Evolutionary conservation across 2,329 filamentous ascomycete genomes (phyloP).

Genomic region (Zasmidium cellare): DNA sequence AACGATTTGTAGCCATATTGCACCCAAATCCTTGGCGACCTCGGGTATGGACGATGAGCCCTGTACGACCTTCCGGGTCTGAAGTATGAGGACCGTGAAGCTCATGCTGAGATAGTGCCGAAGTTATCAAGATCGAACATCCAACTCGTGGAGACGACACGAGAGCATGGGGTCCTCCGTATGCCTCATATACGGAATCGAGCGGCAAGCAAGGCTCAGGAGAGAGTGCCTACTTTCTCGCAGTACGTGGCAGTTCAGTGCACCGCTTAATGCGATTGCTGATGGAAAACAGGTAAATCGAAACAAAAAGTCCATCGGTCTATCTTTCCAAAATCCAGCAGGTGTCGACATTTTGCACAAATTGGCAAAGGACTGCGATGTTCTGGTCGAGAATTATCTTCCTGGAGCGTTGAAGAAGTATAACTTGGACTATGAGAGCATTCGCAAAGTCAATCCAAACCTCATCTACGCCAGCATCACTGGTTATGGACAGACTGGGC

Average conservation of each 20-base stretch:
- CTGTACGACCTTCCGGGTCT: constrained; percentile 28
- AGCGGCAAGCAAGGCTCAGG: constrained; percentile 64
- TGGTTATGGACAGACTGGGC: constrained; percentile 93
- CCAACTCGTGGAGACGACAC: constrained; percentile 90
- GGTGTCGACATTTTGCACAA: constrained; percentile 86
- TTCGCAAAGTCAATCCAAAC: constrained; percentile 77
- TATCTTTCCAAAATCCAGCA: constrained; percentile 83
- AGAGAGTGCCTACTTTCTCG: constrained; percentile 92
- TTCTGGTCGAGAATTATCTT: constrained; percentile 95
- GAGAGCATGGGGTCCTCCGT: constrained; percentile 93
- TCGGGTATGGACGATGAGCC: constrained; percentile 68
- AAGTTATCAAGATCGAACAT: constrained; percentile 97
- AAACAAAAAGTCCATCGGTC: constrained; percentile 90
- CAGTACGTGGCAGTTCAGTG: too few species aligned
- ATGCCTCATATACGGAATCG: constrained; percentile 68
- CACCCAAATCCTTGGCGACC: constrained; percentile 92
- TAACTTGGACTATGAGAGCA: constrained; percentile 78
- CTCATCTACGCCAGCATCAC: constrained; percentile 96
- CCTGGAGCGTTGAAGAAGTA: constrained; percentile 90
- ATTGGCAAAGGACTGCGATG: constrained; percentile 80
- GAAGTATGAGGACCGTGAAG: constrained; percentile 34
- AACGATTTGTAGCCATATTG: constrained; percentile 74
- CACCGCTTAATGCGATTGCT: too few species aligned
- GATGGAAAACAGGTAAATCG: constrained; percentile 95
- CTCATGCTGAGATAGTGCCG: constrained; percentile 61